Evolutionary conservation across 2,329 filamentous ascomycete genomes (phyloP), one percentile per base, ranked within the genome.

Genomic region (Mycosphaerella arachidis): DNA sequence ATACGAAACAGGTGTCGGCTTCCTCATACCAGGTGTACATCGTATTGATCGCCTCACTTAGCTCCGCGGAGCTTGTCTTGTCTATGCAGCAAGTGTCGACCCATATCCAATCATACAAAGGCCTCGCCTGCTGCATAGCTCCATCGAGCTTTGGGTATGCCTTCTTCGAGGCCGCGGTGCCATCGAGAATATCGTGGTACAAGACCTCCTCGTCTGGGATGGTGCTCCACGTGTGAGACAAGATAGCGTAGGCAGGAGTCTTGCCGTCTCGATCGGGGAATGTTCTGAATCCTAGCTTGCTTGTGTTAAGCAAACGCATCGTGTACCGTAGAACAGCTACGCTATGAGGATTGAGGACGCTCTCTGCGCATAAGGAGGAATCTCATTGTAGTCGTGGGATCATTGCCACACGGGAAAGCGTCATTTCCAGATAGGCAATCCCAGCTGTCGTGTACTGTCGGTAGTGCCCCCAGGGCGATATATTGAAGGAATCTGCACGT

Each of bases 71-170:
- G 48, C 55, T 63, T 5, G 30, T 59, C 35, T 65, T 65, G 53
- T 67, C 62, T 27, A 67, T 66, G 52, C 64, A 65, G 55, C 58
- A 62, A 31, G 65, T 67, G 48, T 67, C 65, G 29, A 66, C 54
- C 65, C 65, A 67, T 18, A 58, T 54, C 55, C 63, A 66, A 6
- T 63, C 63, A 18, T 40, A 54, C n/a, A 2, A 16, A 20, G 50
- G 50, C 35, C 52, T 56, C 45, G 48, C 53, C 31, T 55, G 50
- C 40, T 50, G 35, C n/a, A 55, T 55, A 12, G 53, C 55, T 8
- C 48, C 48, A 10, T 30, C 27, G 6, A 61, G 45, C n/a, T 58
- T 64, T 4, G 55, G 40, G 31, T 59, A 65, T 7, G 54, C 62
- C n/a, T 57, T 55, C 48, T 61, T 66, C 16, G 40, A 43, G 3